A percentile compares a stretch with the other conserved stretches of the same genome.
phyloP scores from a whole-genome alignment of 176 grass and related monocot species.

The Ananas comosus region DNA sequence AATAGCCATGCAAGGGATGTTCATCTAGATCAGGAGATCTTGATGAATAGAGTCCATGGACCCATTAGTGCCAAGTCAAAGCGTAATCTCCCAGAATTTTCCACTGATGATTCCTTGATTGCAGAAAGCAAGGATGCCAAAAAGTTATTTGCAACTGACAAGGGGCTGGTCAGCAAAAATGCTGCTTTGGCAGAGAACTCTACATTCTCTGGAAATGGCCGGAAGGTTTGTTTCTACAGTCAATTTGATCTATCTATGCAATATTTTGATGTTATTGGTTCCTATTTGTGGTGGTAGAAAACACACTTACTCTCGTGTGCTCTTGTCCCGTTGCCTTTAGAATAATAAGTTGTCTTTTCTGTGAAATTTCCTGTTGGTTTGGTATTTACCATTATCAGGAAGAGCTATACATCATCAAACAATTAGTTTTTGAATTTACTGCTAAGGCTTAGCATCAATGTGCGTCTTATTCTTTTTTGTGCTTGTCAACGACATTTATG shows the following conservation, averaged over 20 bases:
- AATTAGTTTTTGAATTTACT: neutral
- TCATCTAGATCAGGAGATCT: slow-evolving; percentile 9
- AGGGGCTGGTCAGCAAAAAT: slow-evolving; percentile 17
- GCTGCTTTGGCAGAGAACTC: slow-evolving; percentile 6
- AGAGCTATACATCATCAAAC: neutral
- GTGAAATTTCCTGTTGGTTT: neutral
- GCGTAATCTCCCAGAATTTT: slow-evolving; percentile 15
- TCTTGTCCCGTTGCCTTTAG: neutral
- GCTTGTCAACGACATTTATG: too few species aligned
- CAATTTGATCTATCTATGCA: neutral
- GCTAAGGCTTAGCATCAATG: too few species aligned
- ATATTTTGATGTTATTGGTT: too few species aligned
- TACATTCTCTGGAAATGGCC: slow-evolving; percentile 19
- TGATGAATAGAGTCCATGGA: slow-evolving; percentile 18
- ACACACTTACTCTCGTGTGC: too few species aligned
- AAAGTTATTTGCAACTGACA: slow-evolving; percentile 31
- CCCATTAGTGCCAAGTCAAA: neutral
- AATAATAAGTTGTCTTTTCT: too few species aligned
- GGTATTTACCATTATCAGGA: neutral
- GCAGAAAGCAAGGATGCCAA: slow-evolving; percentile 19
- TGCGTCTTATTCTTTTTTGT: too few species aligned
- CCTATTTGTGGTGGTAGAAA: too few species aligned
- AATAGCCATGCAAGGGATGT: slow-evolving; percentile 22
- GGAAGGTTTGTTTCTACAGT: slow-evolving; percentile 27
- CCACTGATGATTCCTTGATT: slow-evolving; percentile 15